A percentile compares a stretch with the other conserved stretches of the same genome.
phyloP scores from a whole-genome alignment of 2,329 filamentous ascomycete species.

The Fusarium paranaense region DNA sequence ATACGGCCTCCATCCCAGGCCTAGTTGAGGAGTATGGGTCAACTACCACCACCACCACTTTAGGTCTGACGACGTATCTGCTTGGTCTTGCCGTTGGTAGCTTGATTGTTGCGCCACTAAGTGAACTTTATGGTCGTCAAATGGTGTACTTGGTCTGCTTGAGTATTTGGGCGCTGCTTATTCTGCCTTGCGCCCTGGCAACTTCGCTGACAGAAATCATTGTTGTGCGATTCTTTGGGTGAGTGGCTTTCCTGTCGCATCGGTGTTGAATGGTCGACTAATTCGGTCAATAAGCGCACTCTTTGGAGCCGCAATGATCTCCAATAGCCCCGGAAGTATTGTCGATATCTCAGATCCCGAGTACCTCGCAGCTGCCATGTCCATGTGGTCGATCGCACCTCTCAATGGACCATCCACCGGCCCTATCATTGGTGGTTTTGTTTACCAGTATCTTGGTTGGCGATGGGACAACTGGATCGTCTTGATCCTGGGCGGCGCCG shows the following conservation, averaged over 20 bases:
- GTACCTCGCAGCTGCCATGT: slow-evolving; percentile 84
- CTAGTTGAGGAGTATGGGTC: slow-evolving; percentile 75
- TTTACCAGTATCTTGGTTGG: slow-evolving; percentile 80
- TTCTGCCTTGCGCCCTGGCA: slow-evolving; percentile 78
- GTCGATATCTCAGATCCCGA: slow-evolving; percentile 87
- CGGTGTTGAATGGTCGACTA: background rate
- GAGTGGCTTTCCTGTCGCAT: slow-evolving; percentile 38
- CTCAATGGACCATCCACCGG: slow-evolving; percentile 75
- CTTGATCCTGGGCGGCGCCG: slow-evolving; percentile 76
- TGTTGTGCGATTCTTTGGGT: slow-evolving; percentile 80
- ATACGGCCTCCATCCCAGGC: slow-evolving; percentile 77
- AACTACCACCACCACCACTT: slow-evolving; percentile 70
- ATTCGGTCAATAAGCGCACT: slow-evolving; percentile 50
- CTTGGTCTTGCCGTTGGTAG: slow-evolving; percentile 79
- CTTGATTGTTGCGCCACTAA: slow-evolving; percentile 79
- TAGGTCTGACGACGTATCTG: slow-evolving; percentile 84
- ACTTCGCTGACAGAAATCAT: slow-evolving; percentile 76
- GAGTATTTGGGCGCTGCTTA: slow-evolving; percentile 72
- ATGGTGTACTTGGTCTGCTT: slow-evolving; percentile 78
- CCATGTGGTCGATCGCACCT: slow-evolving; percentile 84
- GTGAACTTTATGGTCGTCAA: slow-evolving; percentile 75
- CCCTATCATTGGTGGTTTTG: slow-evolving; percentile 77
- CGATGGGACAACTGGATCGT: slow-evolving; percentile 88
- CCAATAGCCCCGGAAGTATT: slow-evolving; percentile 84
- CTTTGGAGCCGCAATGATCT: slow-evolving; percentile 80